phyloP scores from a whole-genome alignment of 2,329 filamentous ascomycete genomes.

The Ascochyta pisi region DNA sequence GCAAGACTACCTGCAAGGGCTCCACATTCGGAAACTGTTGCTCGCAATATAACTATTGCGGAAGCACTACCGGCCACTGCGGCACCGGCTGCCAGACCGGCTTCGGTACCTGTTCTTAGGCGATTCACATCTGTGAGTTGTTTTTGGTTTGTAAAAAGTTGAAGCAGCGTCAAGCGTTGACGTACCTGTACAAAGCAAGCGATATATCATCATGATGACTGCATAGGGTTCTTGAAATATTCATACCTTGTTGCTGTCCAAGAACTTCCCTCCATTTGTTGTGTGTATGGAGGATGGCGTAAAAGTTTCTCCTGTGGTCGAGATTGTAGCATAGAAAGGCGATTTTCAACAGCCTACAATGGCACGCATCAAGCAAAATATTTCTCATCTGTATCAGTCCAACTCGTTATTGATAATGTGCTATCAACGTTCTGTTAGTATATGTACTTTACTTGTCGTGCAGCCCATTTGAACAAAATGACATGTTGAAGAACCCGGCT shows the following conservation, averaged over 20 bases:
- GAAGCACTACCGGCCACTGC: slow-evolving; percentile 39
- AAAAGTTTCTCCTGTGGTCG: too few species aligned
- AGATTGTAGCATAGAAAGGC: neutral
- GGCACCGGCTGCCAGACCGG: slow-evolving; percentile 38
- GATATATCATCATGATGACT: slow-evolving; percentile 10
- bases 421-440: too few species aligned
- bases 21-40: slow-evolving; percentile 53
- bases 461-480: too few species aligned
- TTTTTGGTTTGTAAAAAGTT: slow-evolving; percentile 12
- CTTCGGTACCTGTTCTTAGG: slow-evolving; percentile 41
- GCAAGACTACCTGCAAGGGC: slow-evolving; percentile 50
- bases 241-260: neutral
- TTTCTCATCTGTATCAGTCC: neutral
- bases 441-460: too few species aligned
- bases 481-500: too few species aligned
- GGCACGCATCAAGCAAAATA: neutral
- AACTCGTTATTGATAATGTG: too few species aligned
- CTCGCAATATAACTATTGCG: slow-evolving; percentile 52
- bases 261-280: neutral
- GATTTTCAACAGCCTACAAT: neutral
- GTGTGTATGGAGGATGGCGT: neutral
- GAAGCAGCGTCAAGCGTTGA: slow-evolving; percentile 15
- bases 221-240: slow-evolving; percentile 7
- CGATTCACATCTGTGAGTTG: neutral
- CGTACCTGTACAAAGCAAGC: slow-evolving; percentile 16